Conservation (phyloP, 768 basidiomycete species). For the Nevesoporus exiguus region DNA sequence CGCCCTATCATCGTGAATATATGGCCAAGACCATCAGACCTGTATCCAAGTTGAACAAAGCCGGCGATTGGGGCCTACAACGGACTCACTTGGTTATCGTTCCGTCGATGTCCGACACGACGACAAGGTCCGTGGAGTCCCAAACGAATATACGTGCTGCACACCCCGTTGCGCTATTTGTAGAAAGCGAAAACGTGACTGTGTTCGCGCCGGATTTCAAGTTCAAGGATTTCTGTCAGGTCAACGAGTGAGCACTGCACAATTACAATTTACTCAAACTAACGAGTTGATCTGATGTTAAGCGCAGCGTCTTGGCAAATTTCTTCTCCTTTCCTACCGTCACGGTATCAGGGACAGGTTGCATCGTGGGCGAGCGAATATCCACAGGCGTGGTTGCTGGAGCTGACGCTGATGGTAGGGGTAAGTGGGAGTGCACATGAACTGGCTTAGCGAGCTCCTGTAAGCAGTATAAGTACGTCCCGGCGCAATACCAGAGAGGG, state of each 20-base stretch:
- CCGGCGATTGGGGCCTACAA: background rate
- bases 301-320: conserved; percentile 87
- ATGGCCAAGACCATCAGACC: conserved; percentile 94
- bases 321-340: conserved; percentile 38
- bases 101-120: conserved; percentile 97
- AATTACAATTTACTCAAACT: conserved; percentile 19
- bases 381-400: conserved; percentile 44
- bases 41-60: conserved; percentile 26
- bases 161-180: conserved; percentile 77
- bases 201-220: conserved; percentile 86
- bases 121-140: conserved; percentile 87
- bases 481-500: background rate
- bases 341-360: conserved; percentile 24
- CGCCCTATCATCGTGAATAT: conserved; percentile 97
- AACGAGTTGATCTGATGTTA: conserved; percentile 94
- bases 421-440: background rate
- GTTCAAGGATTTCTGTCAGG: conserved; percentile 71
- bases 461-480: conserved; percentile 1
- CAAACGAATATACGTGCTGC: conserved; percentile 93
- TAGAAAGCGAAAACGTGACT: conserved; percentile 89
- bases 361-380: conserved; percentile 21
- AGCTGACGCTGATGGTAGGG: conserved; percentile 39
- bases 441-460: conserved; percentile 13
- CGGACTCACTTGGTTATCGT: conserved; percentile 90
- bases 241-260: background rate